phyloP scores from a whole-genome alignment of 306 rosid genomes.

The Acacia melanoxylon region DNA sequence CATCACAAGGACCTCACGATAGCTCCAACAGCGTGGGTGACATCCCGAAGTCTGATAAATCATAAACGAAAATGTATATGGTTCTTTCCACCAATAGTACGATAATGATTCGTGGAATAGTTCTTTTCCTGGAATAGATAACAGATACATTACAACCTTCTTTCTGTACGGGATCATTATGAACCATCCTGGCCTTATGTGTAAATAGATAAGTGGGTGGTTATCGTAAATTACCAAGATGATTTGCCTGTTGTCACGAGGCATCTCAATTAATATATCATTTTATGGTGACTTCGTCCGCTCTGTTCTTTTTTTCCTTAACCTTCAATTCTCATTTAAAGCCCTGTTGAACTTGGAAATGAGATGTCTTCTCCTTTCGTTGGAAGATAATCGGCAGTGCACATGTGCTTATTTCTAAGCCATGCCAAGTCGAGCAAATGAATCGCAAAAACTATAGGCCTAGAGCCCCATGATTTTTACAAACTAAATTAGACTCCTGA shows the following conservation, averaged over 20 bases:
- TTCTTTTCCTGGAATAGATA: slow-evolving; percentile 6
- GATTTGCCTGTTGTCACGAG: not conserved
- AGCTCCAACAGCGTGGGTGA: slow-evolving; percentile 77
- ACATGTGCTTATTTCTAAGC: not conserved
- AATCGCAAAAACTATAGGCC: not conserved
- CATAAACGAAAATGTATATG: slow-evolving; percentile 37
- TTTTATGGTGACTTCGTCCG: not conserved
- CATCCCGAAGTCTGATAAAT: slow-evolving; percentile 49
- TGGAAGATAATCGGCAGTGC: not conserved
- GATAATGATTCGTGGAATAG: slow-evolving; percentile 30
- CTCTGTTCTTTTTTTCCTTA: not conserved
- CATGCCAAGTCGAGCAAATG: not conserved
- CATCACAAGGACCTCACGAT: slow-evolving; percentile 70
- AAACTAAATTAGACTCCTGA: not conserved
- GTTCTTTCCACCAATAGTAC: slow-evolving; percentile 21
- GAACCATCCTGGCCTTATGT: not conserved
- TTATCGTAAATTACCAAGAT: not conserved
- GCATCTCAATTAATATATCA: not conserved
- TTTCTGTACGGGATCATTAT: not conserved
- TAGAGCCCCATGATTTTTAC: not conserved
- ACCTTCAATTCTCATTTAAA: not conserved
- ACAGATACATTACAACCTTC: not conserved
- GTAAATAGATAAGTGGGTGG: slow-evolving; percentile 13
- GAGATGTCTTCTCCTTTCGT: not conserved
- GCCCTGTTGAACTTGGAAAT: not conserved